Base-by-base conservation (phyloP, 306 rosid species). In the Betula pendula region DNA sequence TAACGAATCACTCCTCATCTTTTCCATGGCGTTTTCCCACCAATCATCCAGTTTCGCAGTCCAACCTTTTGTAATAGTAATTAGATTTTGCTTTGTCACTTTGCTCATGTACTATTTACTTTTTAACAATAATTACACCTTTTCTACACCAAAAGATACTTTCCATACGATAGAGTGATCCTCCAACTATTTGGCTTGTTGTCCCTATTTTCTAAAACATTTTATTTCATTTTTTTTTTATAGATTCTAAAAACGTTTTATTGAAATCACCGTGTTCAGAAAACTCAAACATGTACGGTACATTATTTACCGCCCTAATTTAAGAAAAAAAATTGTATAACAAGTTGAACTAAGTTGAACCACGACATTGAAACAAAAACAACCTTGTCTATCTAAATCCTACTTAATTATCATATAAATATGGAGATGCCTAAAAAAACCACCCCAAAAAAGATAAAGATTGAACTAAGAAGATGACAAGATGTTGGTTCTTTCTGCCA, bases 61-160 rank as follows among this genome's bases (percentile, higher is more conserved):
- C 2, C 33, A 29, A 29, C 33, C n/a, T 29, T 29, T 29, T 29
- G 33, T 29, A 29, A 29, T 29, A 29, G 33, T 51, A 52, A 52
- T 8, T n/a, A 2, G 59, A 52, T 52, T n/a, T 52, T n/a, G 59
- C 13, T 52, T 52, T 52, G 59, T 24, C 14, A 52, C 63, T 56
- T 56, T 56, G 12, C 2, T 10, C 63, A 24, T 56, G 15, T 56
- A 56, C 35, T 24, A 10, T 56, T 24, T 33, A 22, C 53, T 75
- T 79, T 70, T 79, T 79, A 77, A 45, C 75, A 40, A 20, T 49
- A 8, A 59, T 29, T 29, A 25, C 3, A 1, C 72, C 81, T 83
- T 83, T 67, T 78, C 69, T 47, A 29, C 65, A 79, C 40, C 71
- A 79, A n/a, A 74, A 70, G 80, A 70, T 84, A 52, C 49, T 73